Evolutionary conservation across 2,329 filamentous ascomycete genomes (phyloP).

Genomic region (Anisogramma anomala): DNA sequence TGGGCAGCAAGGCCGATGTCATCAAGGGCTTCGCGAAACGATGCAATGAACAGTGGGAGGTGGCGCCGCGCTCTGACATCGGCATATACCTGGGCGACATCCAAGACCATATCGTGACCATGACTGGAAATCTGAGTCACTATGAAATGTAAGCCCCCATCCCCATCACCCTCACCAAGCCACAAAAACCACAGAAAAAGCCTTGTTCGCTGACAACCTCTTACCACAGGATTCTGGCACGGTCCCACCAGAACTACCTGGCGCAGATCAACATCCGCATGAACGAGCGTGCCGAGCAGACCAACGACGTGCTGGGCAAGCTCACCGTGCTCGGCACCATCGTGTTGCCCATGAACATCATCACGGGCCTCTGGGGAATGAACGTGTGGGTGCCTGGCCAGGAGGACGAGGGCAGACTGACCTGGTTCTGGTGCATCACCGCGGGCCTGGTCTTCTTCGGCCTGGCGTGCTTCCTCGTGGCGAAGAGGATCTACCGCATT

Average conservation of each 20-base stretch:
- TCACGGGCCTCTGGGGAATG: constrained; percentile 98
- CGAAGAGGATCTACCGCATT: constrained; percentile 74
- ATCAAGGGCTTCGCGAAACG: constrained; percentile 98
- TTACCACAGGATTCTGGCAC: constrained; percentile 64
- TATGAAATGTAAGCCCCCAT: constrained; percentile 69
- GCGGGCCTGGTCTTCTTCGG: constrained; percentile 70
- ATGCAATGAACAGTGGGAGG: constrained; percentile 96
- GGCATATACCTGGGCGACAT: constrained; percentile 97
- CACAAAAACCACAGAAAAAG: no score
- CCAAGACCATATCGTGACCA: constrained; percentile 97
- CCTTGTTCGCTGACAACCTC: background rate
- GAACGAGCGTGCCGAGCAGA: constrained; percentile 95
- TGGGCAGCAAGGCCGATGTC: constrained; percentile 96
- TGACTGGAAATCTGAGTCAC: constrained; percentile 91
- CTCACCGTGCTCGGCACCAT: constrained; percentile 94
- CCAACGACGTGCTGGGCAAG: constrained; percentile 86
- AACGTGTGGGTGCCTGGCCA: constrained; percentile 95
- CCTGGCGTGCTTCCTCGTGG: constrained; percentile 64
- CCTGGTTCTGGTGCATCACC: constrained; percentile 67
- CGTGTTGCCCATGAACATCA: constrained; percentile 96
- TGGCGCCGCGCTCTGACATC: constrained; percentile 89
- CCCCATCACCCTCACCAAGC: background rate
- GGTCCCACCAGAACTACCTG: constrained; percentile 94
- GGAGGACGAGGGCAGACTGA: constrained; percentile 60
- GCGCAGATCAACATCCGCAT: constrained; percentile 98